Evolutionary conservation across 495 filamentous ascomycete genomes (phyloP), one percentile per base, ranked within the genome.

Genomic region (Thozetella sp.): DNA sequence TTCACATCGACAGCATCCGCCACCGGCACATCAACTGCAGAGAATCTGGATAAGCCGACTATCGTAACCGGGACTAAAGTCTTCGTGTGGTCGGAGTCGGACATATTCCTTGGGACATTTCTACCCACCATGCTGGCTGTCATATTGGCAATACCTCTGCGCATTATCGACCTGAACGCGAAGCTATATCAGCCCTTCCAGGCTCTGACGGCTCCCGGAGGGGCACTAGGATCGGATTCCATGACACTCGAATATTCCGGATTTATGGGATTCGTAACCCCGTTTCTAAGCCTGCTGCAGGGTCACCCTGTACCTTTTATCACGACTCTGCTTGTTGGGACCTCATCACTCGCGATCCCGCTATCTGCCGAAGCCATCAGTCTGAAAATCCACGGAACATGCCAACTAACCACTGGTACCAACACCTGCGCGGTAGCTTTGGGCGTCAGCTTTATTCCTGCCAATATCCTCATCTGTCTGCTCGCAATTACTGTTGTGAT

Each of bases 101-200:
- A 72, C 60, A 68, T 72, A 56, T 74, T 76, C 58, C 17, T 70
- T 22, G 73, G 71, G 10, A 76, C 69, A 13, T 76, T 76, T 57
- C 62, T 76, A 1, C 72, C 72, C 0, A 56, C 69, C 1, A 52
- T 74, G 13, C 45, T 73, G 12, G 65, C 64, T 13, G 67, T 73
- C 11, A 56, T 57, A 1, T 53, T 76, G 15, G 62, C 72, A 6
- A 71, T 76, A 51, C 67, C 67, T 2, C 55, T 72, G 11, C 65
- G 71, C 11, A 64, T 76, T 46, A 69, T 76, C 58, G 73, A 76
- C 60, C 66, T 70, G 25, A 74, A 73, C 62, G 68, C 65, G 0
- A 76, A 76, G 59, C 66, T 74, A 11, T 72, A 71, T 48, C 71
- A 76, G 53, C 73, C 73, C n/a, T 76, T 72, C 64, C 71, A 71